These are phyloP conservation scores for Eragrostis nindensis DNA, from an alignment of 176 grass and related monocot genomes.

Conservation along the genomic window DNA sequence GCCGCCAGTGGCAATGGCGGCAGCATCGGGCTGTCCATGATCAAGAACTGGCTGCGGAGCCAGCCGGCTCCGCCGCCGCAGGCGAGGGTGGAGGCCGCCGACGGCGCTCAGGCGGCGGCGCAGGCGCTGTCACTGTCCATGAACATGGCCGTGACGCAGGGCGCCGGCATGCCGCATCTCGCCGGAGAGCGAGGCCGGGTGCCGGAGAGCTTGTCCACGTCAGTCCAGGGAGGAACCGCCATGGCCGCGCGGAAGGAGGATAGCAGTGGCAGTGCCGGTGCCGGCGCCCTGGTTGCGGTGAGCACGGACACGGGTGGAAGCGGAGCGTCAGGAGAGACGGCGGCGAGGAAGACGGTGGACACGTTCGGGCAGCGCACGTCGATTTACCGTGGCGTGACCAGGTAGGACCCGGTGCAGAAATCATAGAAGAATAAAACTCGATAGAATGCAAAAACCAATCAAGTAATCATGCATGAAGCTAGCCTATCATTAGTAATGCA, in stretches of 20 bases:
- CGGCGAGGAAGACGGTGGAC: conserved; percentile 70
- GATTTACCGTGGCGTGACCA: conserved; percentile 94
- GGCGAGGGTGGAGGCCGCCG: not conserved
- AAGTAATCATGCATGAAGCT: not conserved
- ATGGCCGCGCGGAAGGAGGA: conserved; percentile 35
- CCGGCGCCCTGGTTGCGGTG: conserved; percentile 31
- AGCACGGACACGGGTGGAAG: conserved; percentile 29
- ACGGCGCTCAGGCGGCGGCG: not conserved
- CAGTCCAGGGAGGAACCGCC: conserved; percentile 22
- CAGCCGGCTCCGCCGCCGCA: conserved; percentile 52
- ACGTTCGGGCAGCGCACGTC: conserved; percentile 97
- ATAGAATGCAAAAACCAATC: not conserved
- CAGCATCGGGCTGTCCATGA: conserved; percentile 78
- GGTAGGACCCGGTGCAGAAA: conserved; percentile 39
- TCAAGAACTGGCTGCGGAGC: conserved; percentile 92
- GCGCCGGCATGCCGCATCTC: not conserved
- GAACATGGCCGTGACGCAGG: conserved; percentile 44
- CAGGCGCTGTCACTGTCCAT: conserved; percentile 71
- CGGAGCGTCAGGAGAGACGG: conserved; percentile 21
- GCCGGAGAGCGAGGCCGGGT: conserved; percentile 37
- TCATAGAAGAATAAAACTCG: not conserved
- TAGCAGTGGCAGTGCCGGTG: conserved; percentile 20
- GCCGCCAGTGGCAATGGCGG: not conserved
- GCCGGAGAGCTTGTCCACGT: conserved; percentile 45
- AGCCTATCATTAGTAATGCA: not conserved